Evolutionary conservation across 1,284 basidiomycete genomes (phyloP).

Genomic region (Xerocomus amazonicus): DNA sequence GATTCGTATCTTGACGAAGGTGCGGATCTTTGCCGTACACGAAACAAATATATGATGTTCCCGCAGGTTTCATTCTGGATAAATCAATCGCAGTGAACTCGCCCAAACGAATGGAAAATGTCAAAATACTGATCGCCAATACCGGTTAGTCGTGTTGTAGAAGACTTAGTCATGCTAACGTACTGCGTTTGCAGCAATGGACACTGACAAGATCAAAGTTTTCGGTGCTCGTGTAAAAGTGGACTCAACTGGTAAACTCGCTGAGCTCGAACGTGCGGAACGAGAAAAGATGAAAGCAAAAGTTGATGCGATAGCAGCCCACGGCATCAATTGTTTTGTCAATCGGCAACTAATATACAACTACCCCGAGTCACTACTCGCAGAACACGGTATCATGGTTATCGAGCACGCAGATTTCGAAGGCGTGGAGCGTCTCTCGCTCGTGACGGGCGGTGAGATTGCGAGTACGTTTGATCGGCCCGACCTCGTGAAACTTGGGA

Average conservation of each 20-base stretch:
- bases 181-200: slow-evolving; percentile 72
- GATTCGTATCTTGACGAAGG: slow-evolving; percentile 99
- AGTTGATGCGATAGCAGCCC: slow-evolving; percentile 90
- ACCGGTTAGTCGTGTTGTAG: slow-evolving; percentile 62
- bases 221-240: slow-evolving; percentile 97
- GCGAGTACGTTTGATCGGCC: slow-evolving; percentile 94
- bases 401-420: slow-evolving; percentile 99
- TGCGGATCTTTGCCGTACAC: slow-evolving; percentile 22
- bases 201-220: slow-evolving; percentile 99
- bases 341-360: slow-evolving; percentile 99
- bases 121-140: slow-evolving; percentile 96
- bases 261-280: slow-evolving; percentile 96
- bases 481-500: slow-evolving; percentile 90
- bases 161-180: not conserved
- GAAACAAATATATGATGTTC: not conserved
- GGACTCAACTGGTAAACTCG: slow-evolving; percentile 93
- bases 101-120: slow-evolving; percentile 92
- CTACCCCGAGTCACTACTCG: slow-evolving; percentile 93
- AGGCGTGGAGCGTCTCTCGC: slow-evolving; percentile 92
- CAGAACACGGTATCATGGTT: slow-evolving; percentile 92
- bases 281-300: slow-evolving; percentile 99
- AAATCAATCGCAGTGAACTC: slow-evolving; percentile 95
- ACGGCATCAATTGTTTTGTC: slow-evolving; percentile 97
- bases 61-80: slow-evolving; percentile 91
- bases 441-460: slow-evolving; percentile 98